A percentile compares a stretch with the other conserved stretches of the same genome.
These are phyloP conservation scores for Inga oerstediana DNA, from an alignment of 306 rosid genomes.

Conservation along the genomic window DNA sequence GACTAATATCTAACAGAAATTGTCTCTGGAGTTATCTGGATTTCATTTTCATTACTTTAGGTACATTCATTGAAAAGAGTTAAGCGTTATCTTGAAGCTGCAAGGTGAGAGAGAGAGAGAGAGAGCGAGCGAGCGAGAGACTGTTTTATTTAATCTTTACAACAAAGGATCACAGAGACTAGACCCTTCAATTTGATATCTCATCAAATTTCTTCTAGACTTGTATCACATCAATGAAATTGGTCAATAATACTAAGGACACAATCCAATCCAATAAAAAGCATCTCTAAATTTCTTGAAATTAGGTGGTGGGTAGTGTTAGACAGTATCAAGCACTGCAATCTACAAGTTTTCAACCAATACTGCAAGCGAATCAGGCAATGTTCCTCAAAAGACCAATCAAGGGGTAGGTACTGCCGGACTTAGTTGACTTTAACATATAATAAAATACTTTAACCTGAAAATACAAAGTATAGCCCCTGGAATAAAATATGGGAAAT, in stretches of 20 bases:
- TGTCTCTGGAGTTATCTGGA: background rate
- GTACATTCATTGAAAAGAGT: background rate
- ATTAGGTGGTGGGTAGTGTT: slow-evolving; percentile 19
- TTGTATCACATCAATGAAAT: background rate
- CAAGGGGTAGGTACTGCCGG: slow-evolving; percentile 30
- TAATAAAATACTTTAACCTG: background rate
- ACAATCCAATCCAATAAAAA: background rate
- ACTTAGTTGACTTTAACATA: slow-evolving; percentile 32
- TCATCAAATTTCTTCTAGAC: background rate
- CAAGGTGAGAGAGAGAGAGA: background rate
- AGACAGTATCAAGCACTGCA: slow-evolving; percentile 22
- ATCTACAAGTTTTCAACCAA: slow-evolving; percentile 13
- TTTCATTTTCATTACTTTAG: background rate
- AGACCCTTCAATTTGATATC: background rate
- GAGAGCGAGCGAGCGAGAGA: background rate
- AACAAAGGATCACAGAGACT: background rate
- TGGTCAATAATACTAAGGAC: background rate
- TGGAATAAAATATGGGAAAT: background rate
- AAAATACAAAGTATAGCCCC: background rate
- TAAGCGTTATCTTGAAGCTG: background rate
- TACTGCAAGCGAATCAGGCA: slow-evolving; percentile 26
- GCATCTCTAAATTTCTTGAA: background rate
- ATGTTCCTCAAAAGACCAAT: slow-evolving; percentile 34
- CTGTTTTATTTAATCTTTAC: background rate
- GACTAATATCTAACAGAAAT: background rate